Base-by-base conservation (phyloP, 2,329 filamentous ascomycete species). In the Aspergillus piperis region DNA sequence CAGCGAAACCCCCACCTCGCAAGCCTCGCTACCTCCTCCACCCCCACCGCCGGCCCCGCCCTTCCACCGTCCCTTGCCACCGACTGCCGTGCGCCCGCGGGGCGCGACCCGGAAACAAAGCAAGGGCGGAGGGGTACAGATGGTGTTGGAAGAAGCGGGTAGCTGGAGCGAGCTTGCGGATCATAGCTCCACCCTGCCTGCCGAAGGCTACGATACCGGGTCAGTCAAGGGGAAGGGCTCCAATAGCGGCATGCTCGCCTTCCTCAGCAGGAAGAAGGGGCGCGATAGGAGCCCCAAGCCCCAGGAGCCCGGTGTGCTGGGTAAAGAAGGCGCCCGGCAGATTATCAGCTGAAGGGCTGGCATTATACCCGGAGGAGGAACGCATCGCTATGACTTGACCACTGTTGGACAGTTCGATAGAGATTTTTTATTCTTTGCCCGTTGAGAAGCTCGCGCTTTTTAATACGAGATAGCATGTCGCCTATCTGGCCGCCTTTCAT, bases 101-200 rank as follows among this genome's bases (percentile, higher is more conserved):
- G 85, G 85, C 32, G 86, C 85, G 27, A 88, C 88, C 61, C 85
- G 91, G 55, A 89, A 91, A 59, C 88, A 86, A 59, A 91, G 89
- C 66, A 88, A 91, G 70, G 86, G 89, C 3, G 93, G 93, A 56
- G 94, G 94, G 17, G 87, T 97, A 58, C 92, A 96, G 75, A 91
- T 97, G 68, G 93, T 95, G 19, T 84, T 98, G 39, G 93, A 96
- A 68, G 92, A 92, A 70, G 87, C 89, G 15, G 91, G 92, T 61
- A 94, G 90, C 75, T 98, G 93, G 94, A 93, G 90, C 50, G 91
- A 96, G 64, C 84, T 97, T 73, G 91, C 92, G 52, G 89, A 93
- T 61, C 90, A 93, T 70, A 93, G 92, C 70, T 85, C 89, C 54
- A 92, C 89, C 3, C 81, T 94, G 41, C 86, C 88, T 1, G 83